Evolutionary conservation across 1,284 basidiomycete species (phyloP).

Genomic region (Irpex rosettiformis): DNA sequence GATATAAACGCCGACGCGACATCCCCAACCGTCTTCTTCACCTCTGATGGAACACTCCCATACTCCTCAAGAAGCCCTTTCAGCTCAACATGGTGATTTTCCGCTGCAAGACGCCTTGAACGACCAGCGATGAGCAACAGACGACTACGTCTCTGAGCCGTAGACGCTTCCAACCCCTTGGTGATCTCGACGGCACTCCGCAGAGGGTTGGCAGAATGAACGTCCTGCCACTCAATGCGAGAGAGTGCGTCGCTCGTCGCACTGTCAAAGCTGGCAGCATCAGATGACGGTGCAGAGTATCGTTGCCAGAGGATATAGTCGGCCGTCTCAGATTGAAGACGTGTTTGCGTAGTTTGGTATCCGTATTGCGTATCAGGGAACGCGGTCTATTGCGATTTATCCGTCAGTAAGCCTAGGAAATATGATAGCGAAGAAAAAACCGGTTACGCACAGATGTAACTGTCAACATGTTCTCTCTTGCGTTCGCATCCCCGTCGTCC

Average conservation of each 20-base stretch:
- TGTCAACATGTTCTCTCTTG: constrained; percentile 36
- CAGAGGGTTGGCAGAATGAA: constrained; percentile 51
- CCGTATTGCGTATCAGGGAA: constrained; percentile 47
- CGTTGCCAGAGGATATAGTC: constrained; percentile 38
- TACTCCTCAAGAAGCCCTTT: constrained; percentile 59
- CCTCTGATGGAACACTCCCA: constrained; percentile 46
- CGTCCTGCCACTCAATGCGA: constrained; percentile 54
- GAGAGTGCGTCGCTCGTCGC: constrained; percentile 36
- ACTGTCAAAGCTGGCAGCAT: constrained; percentile 19
- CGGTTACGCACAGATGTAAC: constrained; percentile 39
- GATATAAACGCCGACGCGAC: constrained; percentile 73
- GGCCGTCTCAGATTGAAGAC: constrained; percentile 43
- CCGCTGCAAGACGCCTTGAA: constrained; percentile 62
- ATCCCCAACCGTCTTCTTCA: constrained; percentile 81
- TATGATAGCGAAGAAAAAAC: background rate
- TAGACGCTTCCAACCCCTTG: constrained; percentile 19
- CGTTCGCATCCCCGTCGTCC: constrained; percentile 30
- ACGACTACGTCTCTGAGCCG: constrained; percentile 28
- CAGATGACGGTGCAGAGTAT: constrained; percentile 33
- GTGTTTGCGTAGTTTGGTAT: constrained; percentile 35
- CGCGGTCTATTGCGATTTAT: too few species aligned
- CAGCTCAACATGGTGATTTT: constrained; percentile 63
- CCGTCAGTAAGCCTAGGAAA: constrained; percentile 1
- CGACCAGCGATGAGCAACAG: constrained; percentile 69
- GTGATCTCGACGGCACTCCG: constrained; percentile 42